Base-by-base conservation (phyloP, 345 rosid genomes). In the Eucalyptus victrix region DNA sequence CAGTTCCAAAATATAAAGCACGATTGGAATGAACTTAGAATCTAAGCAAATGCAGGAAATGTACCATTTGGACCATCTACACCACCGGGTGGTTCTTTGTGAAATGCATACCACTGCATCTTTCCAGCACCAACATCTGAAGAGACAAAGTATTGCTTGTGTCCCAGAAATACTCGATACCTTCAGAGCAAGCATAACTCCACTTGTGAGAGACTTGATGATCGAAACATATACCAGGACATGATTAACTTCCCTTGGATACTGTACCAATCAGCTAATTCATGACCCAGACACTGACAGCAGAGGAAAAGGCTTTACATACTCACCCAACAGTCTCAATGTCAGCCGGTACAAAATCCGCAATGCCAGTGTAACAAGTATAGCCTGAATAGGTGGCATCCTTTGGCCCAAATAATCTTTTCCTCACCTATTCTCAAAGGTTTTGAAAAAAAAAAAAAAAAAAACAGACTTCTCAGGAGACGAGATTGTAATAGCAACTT, bases 41-140 rank as follows among this genome's bases (percentile, higher is more conserved):
- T 65, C 53, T 60, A 37, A 91, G 88, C 80, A 90, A 81, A 58
- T 1, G 50, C 88, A 51, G 69, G 72, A 88, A 54, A 89, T 83
- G n/a, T 95, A 96, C 98, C 98, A 88, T 67, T 65, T 1, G 96
- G 95, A 58, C 89, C 87, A 94, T 97, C 99, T 19, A 89, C 91
- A 6, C 99, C 99, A 88, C 99, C 98, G 30, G 97, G 91, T 45
- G 96, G 91, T 90, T 97, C 99, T 56, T 98, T 92, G 91, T 96
- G 95, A 90, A 98, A 98, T 30, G 98, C 99, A 30, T 98, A 97
- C 98, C 99, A 98, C 91, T 98, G 99, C 98, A 98, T 98, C 95
- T 97, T 97, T 88, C 99, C 99, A 37, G 94, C 97, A 90, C 99
- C 99, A 88, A 97, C 99, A 91, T 98, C 99, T 16, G 98, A 94